Evolutionary conservation across 176 grass and related monocot species (phyloP).

Genomic region (Guadua angustifolia): DNA sequence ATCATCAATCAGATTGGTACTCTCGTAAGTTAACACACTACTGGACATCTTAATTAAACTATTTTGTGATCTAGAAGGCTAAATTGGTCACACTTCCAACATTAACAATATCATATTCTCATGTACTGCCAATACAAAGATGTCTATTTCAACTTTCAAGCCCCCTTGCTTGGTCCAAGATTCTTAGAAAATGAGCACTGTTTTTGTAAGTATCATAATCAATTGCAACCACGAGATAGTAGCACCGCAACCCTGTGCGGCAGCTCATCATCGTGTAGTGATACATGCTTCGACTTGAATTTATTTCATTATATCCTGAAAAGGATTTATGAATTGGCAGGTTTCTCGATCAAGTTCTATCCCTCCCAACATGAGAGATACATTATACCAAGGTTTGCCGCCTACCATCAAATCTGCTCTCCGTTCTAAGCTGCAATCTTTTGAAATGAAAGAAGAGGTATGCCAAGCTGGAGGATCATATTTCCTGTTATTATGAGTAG

Average conservation of each 20-base stretch:
- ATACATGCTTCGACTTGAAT: slow-evolving; percentile 37
- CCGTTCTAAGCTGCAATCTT: slow-evolving; percentile 63
- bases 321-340: slow-evolving; percentile 49
- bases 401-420: slow-evolving; percentile 77
- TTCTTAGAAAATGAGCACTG: slow-evolving; percentile 25
- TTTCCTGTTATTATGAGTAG: slow-evolving; percentile 21
- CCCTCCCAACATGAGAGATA: slow-evolving; percentile 66
- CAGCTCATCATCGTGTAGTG: slow-evolving; percentile 8
- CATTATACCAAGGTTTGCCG: slow-evolving; percentile 88
- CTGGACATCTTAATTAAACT: slow-evolving; percentile 33
- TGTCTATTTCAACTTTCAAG: slow-evolving; percentile 25
- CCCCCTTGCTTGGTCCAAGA: slow-evolving; percentile 24
- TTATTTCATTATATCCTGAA: slow-evolving; percentile 41
- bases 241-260: neutral
- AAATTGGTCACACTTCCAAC: slow-evolving; percentile 6
- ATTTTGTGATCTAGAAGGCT: slow-evolving; percentile 31
- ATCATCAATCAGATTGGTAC: slow-evolving; percentile 91
- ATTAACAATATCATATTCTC: slow-evolving; percentile 23
- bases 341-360: slow-evolving; percentile 75
- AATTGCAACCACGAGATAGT: slow-evolving; percentile 23
- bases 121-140: slow-evolving; percentile 23
- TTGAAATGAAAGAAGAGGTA: slow-evolving; percentile 92
- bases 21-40: slow-evolving; percentile 72
- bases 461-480: slow-evolving; percentile 33
- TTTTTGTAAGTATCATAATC: slow-evolving; percentile 30